Evolutionary conservation across 1,139 yeast species (phyloP), one percentile per base, ranked within the genome.

Genomic region (Hyphopichia pseudoburtonii): DNA sequence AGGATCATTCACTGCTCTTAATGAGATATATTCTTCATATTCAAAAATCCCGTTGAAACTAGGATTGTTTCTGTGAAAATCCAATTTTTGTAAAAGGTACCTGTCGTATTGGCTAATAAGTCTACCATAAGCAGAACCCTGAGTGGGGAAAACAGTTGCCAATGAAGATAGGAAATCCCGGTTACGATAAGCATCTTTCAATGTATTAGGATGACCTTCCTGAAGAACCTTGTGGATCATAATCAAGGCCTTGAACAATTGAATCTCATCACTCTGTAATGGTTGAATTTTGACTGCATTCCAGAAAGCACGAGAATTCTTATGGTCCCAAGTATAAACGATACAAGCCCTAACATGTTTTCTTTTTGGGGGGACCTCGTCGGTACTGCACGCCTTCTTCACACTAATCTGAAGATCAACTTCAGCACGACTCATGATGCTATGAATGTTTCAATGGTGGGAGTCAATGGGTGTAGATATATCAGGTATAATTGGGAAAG

Each of bases 11-110:
- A 88, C 95, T 3, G 90, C 82, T 43, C 89, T 77, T 48, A 92
- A 73, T 2, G 96, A 87, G 31, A 90, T 81, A 56, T 90, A 92
- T 56, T 92, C 98, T 58, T 89, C 96, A 55, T 92, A 92, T 57
- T 92, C 98, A 62, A 92, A 92, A 32, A 90, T 89, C 16, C 97
- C 97, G 55, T 86, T 90, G 64, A 90, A 92, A 2, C 90, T 95
- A 11, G 88, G 82, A 54, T 92, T 95, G 43, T 78, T 75, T 39
- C 85, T 78, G 57, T 92, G 97, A 60, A 92, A 92, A 41, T 78
- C 79, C 46, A 92, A 73, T 57, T 92, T 92, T 51, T 76, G 76
- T 39, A 86, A 64, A 41, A 92, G 64, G 46, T 79, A 86, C 30
- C 72, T 70, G 33, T 82, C 88, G 54, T 89, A 92, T 51, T 86